phyloP scores from a whole-genome alignment of 768 basidiomycete species.

The Pulveroboletus sp. region DNA sequence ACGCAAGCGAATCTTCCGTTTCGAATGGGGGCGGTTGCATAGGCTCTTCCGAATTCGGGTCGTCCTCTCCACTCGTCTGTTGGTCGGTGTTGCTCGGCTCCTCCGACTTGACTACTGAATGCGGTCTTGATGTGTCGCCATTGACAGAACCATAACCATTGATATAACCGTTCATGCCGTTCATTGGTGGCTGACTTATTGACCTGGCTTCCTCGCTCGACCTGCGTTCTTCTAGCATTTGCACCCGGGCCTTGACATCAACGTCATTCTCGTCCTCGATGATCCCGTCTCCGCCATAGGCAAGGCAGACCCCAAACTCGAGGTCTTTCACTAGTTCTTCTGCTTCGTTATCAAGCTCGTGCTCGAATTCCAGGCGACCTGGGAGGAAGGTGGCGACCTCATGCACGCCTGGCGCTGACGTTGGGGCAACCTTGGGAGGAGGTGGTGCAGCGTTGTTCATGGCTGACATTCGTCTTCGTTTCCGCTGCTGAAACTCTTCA shows the following conservation, averaged over 20 bases:
- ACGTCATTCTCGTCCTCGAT: conserved; percentile 73
- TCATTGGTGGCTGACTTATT: conserved; percentile 21
- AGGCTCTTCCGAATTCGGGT: conserved; percentile 58
- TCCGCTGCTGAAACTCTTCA: conserved; percentile 81
- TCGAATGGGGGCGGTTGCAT: conserved; percentile 76
- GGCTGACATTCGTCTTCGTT: conserved; percentile 81
- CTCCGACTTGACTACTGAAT: conserved; percentile 36
- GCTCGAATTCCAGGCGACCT: conserved; percentile 97
- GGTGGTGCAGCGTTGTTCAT: conserved; percentile 58
- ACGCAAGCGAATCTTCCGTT: conserved; percentile 73
- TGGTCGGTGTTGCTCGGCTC: conserved; percentile 37
- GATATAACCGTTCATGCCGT: conserved; percentile 24
- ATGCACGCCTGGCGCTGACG: conserved; percentile 87
- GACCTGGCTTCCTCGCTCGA: conserved; percentile 14
- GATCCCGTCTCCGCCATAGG: conserved; percentile 80
- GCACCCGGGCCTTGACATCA: conserved; percentile 54
- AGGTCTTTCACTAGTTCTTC: conserved; percentile 94
- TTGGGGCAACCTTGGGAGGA: conserved; percentile 70
- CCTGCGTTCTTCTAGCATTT: conserved; percentile 39
- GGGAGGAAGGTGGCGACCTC: conserved; percentile 92
- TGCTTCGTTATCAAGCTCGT: conserved; percentile 95
- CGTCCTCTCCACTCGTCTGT: conserved; percentile 46
- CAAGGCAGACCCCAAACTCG: conserved; percentile 86
- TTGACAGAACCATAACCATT: conserved; percentile 37
- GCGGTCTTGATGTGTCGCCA: conserved; percentile 29